phyloP scores from a whole-genome alignment of 2,329 filamentous ascomycete genomes.

The Alternaria ventricosa region DNA sequence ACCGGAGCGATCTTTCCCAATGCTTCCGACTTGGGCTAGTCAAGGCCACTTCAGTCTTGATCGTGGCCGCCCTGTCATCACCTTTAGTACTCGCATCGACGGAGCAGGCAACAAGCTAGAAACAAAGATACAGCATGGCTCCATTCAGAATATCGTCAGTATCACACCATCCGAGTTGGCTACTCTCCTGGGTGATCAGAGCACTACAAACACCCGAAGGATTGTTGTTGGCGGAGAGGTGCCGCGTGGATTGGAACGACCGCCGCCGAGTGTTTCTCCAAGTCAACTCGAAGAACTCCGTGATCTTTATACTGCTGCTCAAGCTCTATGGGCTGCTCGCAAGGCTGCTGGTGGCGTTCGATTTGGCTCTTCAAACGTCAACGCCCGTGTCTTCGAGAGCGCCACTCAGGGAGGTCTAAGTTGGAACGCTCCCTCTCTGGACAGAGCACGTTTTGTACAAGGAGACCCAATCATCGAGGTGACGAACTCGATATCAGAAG shows the following conservation, averaged over 20 bases:
- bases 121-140: slow-evolving; percentile 60
- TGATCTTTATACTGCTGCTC: slow-evolving; percentile 45
- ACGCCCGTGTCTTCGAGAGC: slow-evolving; percentile 48
- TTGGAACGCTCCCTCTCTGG: slow-evolving; percentile 51
- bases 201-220: slow-evolving; percentile 18
- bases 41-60: slow-evolving; percentile 62
- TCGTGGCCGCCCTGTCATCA: slow-evolving; percentile 62
- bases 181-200: slow-evolving; percentile 45
- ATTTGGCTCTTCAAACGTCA: slow-evolving; percentile 34
- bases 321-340: slow-evolving; percentile 40
- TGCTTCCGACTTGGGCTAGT: slow-evolving; percentile 61
- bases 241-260: slow-evolving; percentile 1
- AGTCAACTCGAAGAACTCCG: slow-evolving; percentile 43
- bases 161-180: slow-evolving; percentile 55
- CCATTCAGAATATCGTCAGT: slow-evolving; percentile 61
- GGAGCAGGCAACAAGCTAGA: slow-evolving; percentile 60
- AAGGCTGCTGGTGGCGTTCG: slow-evolving; percentile 48
- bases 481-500: slow-evolving; percentile 8
- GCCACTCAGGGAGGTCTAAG: slow-evolving; percentile 40
- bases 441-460: slow-evolving; percentile 45
- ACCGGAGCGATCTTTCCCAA: slow-evolving; percentile 62
- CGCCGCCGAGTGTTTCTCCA: slow-evolving; percentile 22
- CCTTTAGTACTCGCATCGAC: slow-evolving; percentile 65
- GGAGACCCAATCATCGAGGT: slow-evolving; percentile 55
- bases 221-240: slow-evolving; percentile 37